A percentile compares a stretch with the other conserved stretches of the same genome.
Conservation (phyloP, 495 filamentous ascomycete genomes). For the Neurospora sp. region DNA sequence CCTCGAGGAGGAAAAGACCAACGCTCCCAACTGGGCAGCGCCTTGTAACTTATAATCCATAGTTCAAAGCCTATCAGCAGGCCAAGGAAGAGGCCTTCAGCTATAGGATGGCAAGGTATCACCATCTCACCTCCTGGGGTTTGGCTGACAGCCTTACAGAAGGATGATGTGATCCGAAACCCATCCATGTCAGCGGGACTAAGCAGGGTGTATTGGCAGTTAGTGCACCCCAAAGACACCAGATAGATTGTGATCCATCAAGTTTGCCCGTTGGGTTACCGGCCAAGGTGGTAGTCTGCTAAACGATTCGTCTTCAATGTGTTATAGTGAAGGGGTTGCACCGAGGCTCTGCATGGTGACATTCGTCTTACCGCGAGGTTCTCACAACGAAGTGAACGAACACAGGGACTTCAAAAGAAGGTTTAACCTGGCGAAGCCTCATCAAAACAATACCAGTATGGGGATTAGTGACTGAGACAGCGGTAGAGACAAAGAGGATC, state of each 20-base stretch:
- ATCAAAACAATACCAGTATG: background rate
- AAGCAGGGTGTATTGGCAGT: background rate
- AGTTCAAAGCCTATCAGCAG: background rate
- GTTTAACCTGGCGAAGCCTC: background rate
- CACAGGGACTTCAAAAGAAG: background rate
- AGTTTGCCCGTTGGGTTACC: background rate
- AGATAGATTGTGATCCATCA: background rate
- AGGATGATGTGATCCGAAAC: background rate
- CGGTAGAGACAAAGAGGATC: background rate
- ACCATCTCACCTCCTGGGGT: background rate
- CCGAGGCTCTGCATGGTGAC: background rate
- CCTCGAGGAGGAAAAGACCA: background rate
- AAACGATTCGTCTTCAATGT: background rate
- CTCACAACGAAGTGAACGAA: background rate
- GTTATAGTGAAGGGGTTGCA: background rate
- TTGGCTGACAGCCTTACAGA: background rate
- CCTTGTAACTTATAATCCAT: background rate
- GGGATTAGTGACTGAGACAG: background rate
- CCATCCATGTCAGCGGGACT: background rate
- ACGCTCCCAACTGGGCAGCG: background rate
- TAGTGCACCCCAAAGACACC: background rate
- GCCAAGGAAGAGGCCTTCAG: background rate
- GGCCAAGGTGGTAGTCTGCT: background rate
- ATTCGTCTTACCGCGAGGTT: background rate
- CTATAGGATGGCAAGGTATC: background rate